Percentiles rank a stretch among this genome's conserved stretches.
phyloP scores from a whole-genome alignment of 1,284 basidiomycete species.

The Austroboletus niveus region DNA sequence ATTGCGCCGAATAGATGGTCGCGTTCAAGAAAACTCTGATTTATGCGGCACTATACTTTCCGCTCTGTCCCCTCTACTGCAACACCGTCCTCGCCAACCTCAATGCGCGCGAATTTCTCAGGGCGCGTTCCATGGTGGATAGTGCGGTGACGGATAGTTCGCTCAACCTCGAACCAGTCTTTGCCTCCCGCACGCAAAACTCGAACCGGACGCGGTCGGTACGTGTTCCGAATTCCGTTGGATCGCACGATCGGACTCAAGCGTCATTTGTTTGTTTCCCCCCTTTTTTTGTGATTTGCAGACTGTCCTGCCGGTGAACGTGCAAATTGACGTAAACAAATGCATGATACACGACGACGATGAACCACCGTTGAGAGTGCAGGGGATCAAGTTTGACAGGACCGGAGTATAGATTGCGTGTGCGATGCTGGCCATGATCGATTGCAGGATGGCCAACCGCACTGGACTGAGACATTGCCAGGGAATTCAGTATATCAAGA shows the following conservation, averaged over 20 bases:
- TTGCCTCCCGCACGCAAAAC: not conserved
- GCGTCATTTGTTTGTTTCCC: not conserved
- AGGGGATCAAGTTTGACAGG: not conserved
- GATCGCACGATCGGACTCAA: not conserved
- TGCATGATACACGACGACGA: not conserved
- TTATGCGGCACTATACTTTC: constrained; percentile 4
- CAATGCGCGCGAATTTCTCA: constrained; percentile 3
- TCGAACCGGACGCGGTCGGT: not conserved
- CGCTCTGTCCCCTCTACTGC: constrained; percentile 8
- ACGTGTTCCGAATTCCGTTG: not conserved
- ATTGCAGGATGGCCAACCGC: too few species aligned
- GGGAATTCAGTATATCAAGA: too few species aligned
- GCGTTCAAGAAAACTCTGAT: constrained; percentile 1
- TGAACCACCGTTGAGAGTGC: not conserved
- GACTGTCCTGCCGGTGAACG: not conserved
- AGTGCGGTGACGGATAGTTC: not conserved
- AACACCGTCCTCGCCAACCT: constrained; percentile 9
- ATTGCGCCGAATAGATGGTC: not conserved
- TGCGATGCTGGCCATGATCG: too few species aligned
- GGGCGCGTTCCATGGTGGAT: not conserved
- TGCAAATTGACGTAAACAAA: constrained; percentile 2
- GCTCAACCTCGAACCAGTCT: not conserved
- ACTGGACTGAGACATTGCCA: too few species aligned
- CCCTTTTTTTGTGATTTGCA: not conserved
- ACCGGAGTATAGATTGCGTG: too few species aligned